Evolutionary conservation across 371 early-diverging fungal species (phyloP).

Genomic region (Circinella umbellata): DNA sequence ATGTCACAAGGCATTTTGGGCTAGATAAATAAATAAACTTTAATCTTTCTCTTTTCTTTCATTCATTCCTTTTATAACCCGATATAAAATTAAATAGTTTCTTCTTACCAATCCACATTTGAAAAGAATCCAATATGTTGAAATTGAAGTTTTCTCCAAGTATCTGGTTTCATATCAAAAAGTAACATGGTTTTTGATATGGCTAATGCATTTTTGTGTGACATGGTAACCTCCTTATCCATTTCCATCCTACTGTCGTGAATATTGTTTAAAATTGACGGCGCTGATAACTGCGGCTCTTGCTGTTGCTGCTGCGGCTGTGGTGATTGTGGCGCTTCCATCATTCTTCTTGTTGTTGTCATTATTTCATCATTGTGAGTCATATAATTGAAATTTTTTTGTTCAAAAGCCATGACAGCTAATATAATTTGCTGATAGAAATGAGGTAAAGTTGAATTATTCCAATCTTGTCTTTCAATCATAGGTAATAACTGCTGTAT

Average conservation of each 20-base stretch:
- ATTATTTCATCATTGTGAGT: no score
- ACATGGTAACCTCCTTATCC: no score
- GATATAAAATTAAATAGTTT: no score
- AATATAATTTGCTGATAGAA: conserved; percentile 30
- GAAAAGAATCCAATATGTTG: conserved; percentile 64
- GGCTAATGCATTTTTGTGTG: conserved; percentile 2
- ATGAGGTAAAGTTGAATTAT: conserved; percentile 30
- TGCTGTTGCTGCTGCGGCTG: neutral
- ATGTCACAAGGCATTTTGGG: conserved; percentile 37
- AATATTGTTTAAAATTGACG: no score
- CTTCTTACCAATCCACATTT: conserved; percentile 55
- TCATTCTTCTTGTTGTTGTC: conserved; percentile 11
- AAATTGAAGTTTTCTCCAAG: conserved; percentile 74
- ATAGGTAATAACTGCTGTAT: conserved; percentile 15
- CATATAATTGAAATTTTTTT: neutral
- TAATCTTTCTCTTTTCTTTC: neutral
- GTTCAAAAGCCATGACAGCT: conserved; percentile 18
- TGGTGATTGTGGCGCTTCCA: neutral
- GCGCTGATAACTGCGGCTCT: no score
- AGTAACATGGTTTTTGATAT: conserved; percentile 53
- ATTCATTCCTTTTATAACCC: no score
- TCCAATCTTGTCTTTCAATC: conserved; percentile 38
- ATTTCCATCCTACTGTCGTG: no score
- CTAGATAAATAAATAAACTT: conserved; percentile 1
- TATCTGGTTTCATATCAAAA: conserved; percentile 62